phyloP scores from a whole-genome alignment of 2,329 filamentous ascomycete species.

The Leptodontidium sp. region DNA sequence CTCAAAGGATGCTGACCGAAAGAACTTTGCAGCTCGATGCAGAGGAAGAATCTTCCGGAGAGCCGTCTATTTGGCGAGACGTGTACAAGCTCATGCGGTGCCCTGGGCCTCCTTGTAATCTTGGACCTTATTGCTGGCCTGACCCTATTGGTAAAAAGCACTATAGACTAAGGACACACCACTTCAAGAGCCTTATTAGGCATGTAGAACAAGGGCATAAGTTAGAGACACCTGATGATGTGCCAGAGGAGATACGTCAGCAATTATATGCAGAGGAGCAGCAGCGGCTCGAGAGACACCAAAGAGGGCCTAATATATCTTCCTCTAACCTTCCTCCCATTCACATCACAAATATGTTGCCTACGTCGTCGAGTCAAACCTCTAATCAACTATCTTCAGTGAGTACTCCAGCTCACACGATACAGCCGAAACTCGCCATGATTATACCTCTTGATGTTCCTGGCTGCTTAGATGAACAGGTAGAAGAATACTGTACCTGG shows the following conservation, averaged over 20 bases:
- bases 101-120: neutral
- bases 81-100: neutral
- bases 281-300: conserved; percentile 24
- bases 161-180: neutral
- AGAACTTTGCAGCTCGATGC: neutral
- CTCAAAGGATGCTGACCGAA: neutral
- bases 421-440: too few relatives aligned
- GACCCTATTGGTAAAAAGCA: neutral
- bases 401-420: too few relatives aligned
- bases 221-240: conserved; percentile 27
- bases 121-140: neutral
- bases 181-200: neutral
- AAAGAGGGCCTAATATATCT: neutral
- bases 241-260: conserved; percentile 25
- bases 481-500: conserved; percentile 41
- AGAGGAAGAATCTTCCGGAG: neutral
- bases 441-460: conserved; percentile 33
- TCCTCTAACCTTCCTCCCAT: conserved; percentile 13
- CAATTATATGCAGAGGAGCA: conserved; percentile 31
- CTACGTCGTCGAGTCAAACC: neutral
- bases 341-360: conserved; percentile 18
- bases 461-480: conserved; percentile 40
- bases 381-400: too few relatives aligned
- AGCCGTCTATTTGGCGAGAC: neutral
- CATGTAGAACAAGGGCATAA: conserved; percentile 19